These are phyloP conservation scores for Carallia pectinifolia DNA, from an alignment of 345 rosid genomes.

Conservation along the genomic window DNA sequence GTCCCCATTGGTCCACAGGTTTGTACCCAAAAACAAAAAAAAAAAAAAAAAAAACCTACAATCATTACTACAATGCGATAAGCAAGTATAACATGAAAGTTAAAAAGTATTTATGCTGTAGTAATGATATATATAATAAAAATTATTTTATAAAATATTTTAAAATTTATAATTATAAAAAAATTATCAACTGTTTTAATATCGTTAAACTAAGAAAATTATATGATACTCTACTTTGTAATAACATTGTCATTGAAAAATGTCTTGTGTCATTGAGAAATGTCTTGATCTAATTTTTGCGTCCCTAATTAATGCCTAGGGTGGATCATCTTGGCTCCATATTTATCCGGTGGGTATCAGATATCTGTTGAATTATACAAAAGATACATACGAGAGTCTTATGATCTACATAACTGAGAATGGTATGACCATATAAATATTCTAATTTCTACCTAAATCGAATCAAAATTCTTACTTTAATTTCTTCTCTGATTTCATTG, in stretches of 20 bases:
- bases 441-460: too few relatives aligned
- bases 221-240: not conserved
- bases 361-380: constrained; percentile 31
- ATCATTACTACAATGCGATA: too few relatives aligned
- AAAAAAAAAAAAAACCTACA: too few relatives aligned
- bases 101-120: not conserved
- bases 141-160: too few relatives aligned
- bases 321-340: constrained; percentile 28
- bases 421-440: constrained; percentile 10
- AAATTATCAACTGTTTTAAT: too few relatives aligned
- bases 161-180: too few relatives aligned
- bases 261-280: not conserved
- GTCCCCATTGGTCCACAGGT: constrained; percentile 4
- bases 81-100: too few relatives aligned
- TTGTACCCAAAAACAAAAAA: not conserved
- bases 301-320: too few relatives aligned
- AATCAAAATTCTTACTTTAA: too few relatives aligned
- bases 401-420: constrained; percentile 35
- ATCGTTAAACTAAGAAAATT: too few relatives aligned
- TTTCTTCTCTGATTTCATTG: too few relatives aligned
- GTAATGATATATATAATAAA: too few relatives aligned
- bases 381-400: constrained; percentile 28
- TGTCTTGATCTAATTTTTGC: not conserved
- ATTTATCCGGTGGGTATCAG: constrained; percentile 30
- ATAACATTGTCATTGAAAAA: not conserved